Base-by-base conservation (phyloP, 352 stramenopile species). In the Phytophthora pisi region DNA sequence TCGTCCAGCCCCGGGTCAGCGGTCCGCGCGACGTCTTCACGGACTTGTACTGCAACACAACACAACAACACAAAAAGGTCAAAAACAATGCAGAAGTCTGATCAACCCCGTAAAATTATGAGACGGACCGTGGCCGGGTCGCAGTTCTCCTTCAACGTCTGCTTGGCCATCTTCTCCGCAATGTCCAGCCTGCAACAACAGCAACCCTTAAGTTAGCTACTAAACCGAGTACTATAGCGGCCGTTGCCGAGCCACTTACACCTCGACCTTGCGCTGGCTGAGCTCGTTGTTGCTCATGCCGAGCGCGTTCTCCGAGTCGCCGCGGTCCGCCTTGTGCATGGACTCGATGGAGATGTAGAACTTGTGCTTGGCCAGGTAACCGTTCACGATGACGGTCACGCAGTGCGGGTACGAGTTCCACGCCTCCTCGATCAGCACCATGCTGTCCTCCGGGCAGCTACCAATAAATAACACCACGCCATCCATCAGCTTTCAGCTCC, bases 381-480 rank as follows among this genome's bases (percentile, higher is more conserved):
- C 87, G 56, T 93, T 95, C 26, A 82, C 82, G 62, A 96, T 93
- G 57, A 96, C 84, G 47, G 88, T 96, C 57, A 94, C 77, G 51
- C 88, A 96, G 76, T 95, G 86, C 24, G 88, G 88, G 70, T 95
- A 96, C 62, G 88, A 62, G 74, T 96, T 96, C 88, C 88, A 96
- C 36, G 88, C 86, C 65, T 96, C 88, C 68, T 96, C 88, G 34
- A 93, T 77, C 18, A 96, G 77, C 62, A 92, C 83, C 84, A 95
- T 95, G 57, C 82, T 93, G 59, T 96, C 88, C 30, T 93, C 85
- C 4, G 88, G 87, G 57, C 82, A 92, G 55, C 84, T 93, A 74
- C 50, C 71, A 26, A 28, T 16, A 26, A 28, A 46, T 18, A 3
- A 40, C 10, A 40, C 34, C 31, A 38, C 31, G 1, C 16, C 34